phyloP scores from a whole-genome alignment of 129 eudicot genomes.

The Pittosporum tobira region DNA sequence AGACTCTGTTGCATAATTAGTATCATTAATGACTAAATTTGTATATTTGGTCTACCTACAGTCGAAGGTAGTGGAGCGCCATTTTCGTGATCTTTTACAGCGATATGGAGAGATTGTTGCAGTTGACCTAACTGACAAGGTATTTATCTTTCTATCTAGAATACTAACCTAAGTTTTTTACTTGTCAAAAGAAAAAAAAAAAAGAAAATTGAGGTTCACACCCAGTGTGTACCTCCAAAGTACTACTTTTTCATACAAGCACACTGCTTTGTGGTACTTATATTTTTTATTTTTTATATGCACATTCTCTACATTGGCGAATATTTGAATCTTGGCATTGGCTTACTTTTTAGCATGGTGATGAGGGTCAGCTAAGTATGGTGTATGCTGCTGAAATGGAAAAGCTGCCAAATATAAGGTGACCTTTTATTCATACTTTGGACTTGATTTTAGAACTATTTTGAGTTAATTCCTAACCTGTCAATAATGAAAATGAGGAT shows the following conservation, averaged over 20 bases:
- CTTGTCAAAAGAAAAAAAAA: too few species aligned
- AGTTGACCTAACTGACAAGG: slow-evolving; percentile 89
- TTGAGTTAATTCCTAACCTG: background rate
- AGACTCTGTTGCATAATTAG: background rate
- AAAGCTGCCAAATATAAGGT: slow-evolving; percentile 81
- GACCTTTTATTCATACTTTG: slow-evolving; percentile 19
- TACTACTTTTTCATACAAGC: background rate
- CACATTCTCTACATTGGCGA: background rate
- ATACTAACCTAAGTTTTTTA: background rate
- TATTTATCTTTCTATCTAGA: slow-evolving; percentile 13
- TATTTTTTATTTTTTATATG: too few species aligned
- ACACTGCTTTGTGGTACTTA: background rate
- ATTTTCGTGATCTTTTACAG: slow-evolving; percentile 80
- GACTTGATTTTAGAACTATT: slow-evolving; percentile 1
- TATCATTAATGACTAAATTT: background rate
- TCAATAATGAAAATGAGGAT: background rate
- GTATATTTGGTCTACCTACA: slow-evolving; percentile 20
- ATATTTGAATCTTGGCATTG: slow-evolving; percentile 2
- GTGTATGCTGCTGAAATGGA: slow-evolving; percentile 87
- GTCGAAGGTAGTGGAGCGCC: slow-evolving; percentile 86
- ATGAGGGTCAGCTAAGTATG: slow-evolving; percentile 58
- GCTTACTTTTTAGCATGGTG: slow-evolving; percentile 67
- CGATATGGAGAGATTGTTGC: slow-evolving; percentile 87
- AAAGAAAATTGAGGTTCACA: background rate
- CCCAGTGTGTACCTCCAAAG: background rate